These are phyloP conservation scores for Magnolia changhungtana DNA, from an alignment of 164 flowering plant species.

Conservation along the genomic window DNA sequence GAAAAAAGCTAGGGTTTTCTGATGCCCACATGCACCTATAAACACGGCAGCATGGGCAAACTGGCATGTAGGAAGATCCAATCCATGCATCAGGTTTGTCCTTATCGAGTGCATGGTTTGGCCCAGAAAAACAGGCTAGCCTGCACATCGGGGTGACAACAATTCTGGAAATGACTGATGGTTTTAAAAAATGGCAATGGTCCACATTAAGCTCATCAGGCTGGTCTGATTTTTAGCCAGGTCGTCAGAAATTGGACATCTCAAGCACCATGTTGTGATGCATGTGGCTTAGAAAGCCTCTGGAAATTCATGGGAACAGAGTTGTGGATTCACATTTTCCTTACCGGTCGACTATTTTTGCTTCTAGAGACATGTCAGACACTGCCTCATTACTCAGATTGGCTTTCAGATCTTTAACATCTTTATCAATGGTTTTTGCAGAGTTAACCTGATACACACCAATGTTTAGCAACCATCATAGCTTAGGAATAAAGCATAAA, in stretches of 20 bases:
- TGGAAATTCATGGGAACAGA: not conserved
- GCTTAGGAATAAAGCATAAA: not conserved
- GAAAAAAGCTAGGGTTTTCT: not conserved
- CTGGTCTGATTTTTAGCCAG: not conserved
- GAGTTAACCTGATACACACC: constrained; percentile 45
- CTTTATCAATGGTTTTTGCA: constrained; percentile 73
- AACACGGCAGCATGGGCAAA: not conserved
- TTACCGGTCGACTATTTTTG: constrained; percentile 62
- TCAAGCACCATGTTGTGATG: too few species aligned
- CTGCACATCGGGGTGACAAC: not conserved
- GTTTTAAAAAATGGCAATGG: not conserved
- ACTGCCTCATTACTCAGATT: constrained; percentile 60
- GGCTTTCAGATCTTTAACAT: constrained; percentile 57
- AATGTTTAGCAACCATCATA: not conserved
- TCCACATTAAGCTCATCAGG: not conserved
- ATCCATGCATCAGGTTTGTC: not conserved
- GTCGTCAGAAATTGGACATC: not conserved
- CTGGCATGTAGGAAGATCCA: not conserved
- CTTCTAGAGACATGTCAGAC: constrained; percentile 62
- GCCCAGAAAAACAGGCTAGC: not conserved
- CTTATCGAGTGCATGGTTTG: not conserved
- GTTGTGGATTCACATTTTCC: constrained; percentile 52
- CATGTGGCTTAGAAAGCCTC: not conserved
- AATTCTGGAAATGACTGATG: not conserved
- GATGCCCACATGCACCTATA: not conserved